These are phyloP conservation scores for Eutrema yunnanense DNA, from an alignment of 345 rosid species.

Conservation along the genomic window DNA sequence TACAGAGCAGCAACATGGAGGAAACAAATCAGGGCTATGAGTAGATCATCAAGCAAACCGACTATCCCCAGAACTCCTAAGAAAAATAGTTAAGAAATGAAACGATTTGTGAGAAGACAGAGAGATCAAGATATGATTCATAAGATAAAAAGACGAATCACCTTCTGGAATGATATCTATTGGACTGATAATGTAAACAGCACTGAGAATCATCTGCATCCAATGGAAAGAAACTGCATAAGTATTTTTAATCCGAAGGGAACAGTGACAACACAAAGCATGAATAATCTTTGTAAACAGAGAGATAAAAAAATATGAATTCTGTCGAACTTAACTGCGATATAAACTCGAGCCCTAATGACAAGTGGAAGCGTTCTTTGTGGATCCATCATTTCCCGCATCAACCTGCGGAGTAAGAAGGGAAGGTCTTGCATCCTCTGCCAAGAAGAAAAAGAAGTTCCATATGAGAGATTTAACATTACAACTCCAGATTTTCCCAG, in stretches of 20 bases:
- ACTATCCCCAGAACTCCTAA: conserved; percentile 66
- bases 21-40: conserved; percentile 55
- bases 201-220: conserved; percentile 64
- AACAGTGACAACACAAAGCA: not conserved
- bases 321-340: conserved; percentile 59
- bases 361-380: conserved; percentile 84
- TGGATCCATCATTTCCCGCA: conserved; percentile 75
- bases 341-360: conserved; percentile 70
- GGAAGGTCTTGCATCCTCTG: conserved; percentile 96
- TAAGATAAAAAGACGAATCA: conserved; percentile 7
- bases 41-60: conserved; percentile 76
- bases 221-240: conserved; percentile 1
- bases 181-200: conserved; percentile 71
- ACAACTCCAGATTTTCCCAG: not conserved
- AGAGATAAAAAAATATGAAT: not conserved
- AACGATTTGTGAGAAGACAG: not conserved
- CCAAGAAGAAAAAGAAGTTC: not conserved
- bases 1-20: conserved; percentile 85
- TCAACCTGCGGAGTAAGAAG: conserved; percentile 66
- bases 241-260: not conserved
- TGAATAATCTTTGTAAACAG: not conserved
- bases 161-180: conserved; percentile 93
- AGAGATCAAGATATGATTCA: not conserved
- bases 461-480: not conserved
- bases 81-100: not conserved